Conservation (phyloP, 2,329 filamentous ascomycete genomes). For the Orbilia quercus region DNA sequence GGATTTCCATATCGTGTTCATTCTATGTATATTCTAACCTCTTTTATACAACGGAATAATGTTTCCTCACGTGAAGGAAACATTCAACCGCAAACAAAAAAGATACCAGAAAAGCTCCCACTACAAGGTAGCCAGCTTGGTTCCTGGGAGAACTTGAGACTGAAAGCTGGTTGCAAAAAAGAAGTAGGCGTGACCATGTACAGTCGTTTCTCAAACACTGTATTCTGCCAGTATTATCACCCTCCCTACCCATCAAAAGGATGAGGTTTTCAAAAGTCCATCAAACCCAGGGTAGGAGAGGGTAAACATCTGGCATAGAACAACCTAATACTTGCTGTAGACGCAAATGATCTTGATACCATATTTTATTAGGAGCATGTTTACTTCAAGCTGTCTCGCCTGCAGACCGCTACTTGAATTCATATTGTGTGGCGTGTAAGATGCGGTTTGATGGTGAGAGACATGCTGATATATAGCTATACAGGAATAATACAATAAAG, state of each 20-base stretch:
- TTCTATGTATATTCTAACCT: slow-evolving; percentile 56
- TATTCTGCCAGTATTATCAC: slow-evolving; percentile 54
- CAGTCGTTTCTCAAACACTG: not conserved
- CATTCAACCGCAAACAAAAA: slow-evolving; percentile 32
- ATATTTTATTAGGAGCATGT: slow-evolving; percentile 10
- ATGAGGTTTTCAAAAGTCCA: slow-evolving; percentile 16
- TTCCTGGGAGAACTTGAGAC: not conserved
- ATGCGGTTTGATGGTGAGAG: slow-evolving; percentile 54
- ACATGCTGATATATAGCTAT: slow-evolving; percentile 21
- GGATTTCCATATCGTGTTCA: slow-evolving; percentile 50
- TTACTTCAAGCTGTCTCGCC: slow-evolving; percentile 32
- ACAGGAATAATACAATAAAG: not conserved
- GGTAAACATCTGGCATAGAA: slow-evolving; percentile 57
- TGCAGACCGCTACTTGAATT: slow-evolving; percentile 56
- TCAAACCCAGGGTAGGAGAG: slow-evolving; percentile 54
- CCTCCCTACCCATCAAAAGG: slow-evolving; percentile 54
- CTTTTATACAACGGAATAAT: slow-evolving; percentile 35
- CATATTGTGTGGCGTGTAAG: slow-evolving; percentile 31
- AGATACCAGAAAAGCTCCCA: not conserved
- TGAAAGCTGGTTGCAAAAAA: not conserved
- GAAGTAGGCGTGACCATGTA: slow-evolving; percentile 38
- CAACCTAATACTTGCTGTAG: slow-evolving; percentile 10
- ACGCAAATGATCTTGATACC: slow-evolving; percentile 1
- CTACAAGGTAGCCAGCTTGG: not conserved
- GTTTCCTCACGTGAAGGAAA: slow-evolving; percentile 39